These are phyloP conservation scores for Sugiyamaella qingdaonensis DNA, from an alignment of 805 yeast species.

Conservation along the genomic window DNA sequence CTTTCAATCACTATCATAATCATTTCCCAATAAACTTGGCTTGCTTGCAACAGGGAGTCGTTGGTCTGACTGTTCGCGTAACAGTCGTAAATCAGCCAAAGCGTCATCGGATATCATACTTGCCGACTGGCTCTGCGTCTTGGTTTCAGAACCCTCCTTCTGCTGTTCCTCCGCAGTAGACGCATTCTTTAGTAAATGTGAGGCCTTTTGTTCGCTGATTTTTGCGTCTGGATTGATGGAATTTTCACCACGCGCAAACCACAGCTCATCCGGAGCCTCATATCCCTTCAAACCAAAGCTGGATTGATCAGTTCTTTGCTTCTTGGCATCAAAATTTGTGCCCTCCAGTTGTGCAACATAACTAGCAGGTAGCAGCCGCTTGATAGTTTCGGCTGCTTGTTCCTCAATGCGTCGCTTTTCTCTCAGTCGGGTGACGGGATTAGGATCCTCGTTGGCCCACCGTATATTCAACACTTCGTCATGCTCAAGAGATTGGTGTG, in stretches of 20 bases:
- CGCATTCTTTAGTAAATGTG: no score
- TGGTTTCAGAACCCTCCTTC: no score
- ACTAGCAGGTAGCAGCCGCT: slow-evolving; percentile 41
- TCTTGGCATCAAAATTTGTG: slow-evolving; percentile 12
- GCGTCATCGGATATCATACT: not conserved
- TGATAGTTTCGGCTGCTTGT: slow-evolving; percentile 44
- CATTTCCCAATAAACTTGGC: not conserved
- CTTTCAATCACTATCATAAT: not conserved
- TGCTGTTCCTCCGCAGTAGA: no score
- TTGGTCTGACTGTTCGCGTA: not conserved
- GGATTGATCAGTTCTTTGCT: slow-evolving; percentile 3
- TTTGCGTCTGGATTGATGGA: slow-evolving; percentile 16
- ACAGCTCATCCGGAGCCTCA: slow-evolving; percentile 26
- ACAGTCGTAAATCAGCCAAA: not conserved
- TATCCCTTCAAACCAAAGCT: slow-evolving; percentile 26
- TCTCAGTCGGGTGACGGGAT: slow-evolving; percentile 55
- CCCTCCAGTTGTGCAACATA: slow-evolving; percentile 38
- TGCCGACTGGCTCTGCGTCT: no score
- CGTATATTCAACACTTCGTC: slow-evolving; percentile 64
- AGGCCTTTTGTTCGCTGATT: not conserved
- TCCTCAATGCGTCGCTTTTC: slow-evolving; percentile 48
- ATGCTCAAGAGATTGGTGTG: slow-evolving; percentile 66
- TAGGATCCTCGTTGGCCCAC: slow-evolving; percentile 92
- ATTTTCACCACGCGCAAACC: slow-evolving; percentile 20
- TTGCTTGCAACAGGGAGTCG: not conserved